Percentiles rank a stretch among this genome's conserved stretches.
These are phyloP conservation scores for Kentomonas sorsogonicus DNA, from an alignment of 208 protist species.

Conservation along the genomic window DNA sequence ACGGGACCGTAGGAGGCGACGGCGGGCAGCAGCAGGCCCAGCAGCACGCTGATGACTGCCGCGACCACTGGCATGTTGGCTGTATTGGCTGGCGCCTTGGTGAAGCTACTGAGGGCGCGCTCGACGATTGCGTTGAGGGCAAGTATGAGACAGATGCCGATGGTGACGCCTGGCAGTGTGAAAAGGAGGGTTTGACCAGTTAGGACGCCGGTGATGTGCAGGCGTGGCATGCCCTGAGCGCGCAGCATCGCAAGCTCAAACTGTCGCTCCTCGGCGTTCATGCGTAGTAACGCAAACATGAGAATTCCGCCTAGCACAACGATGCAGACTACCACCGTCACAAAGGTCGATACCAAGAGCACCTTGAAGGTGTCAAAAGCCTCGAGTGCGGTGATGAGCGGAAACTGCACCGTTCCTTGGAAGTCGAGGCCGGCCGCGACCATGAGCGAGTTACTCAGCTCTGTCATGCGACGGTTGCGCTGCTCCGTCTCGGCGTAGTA, in stretches of 20 bases:
- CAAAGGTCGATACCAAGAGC: slow-evolving; percentile 86
- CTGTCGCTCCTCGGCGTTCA: slow-evolving; percentile 93
- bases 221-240: slow-evolving; percentile 85
- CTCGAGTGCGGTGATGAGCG: slow-evolving; percentile 43
- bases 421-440: slow-evolving; percentile 40
- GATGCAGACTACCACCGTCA: slow-evolving; percentile 71
- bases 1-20: slow-evolving; percentile 82
- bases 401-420: slow-evolving; percentile 41
- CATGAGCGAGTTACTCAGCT: slow-evolving; percentile 51
- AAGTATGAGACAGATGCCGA: slow-evolving; percentile 67
- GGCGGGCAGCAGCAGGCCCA: slow-evolving; percentile 82
- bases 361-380: slow-evolving; percentile 67
- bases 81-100: slow-evolving; percentile 22
- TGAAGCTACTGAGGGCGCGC: slow-evolving; percentile 52
- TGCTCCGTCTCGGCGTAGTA: slow-evolving; percentile 52
- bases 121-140: slow-evolving; percentile 66
- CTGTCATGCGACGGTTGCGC: slow-evolving; percentile 43
- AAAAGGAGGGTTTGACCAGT: slow-evolving; percentile 84
- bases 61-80: slow-evolving; percentile 23
- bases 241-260: slow-evolving; percentile 96
- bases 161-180: slow-evolving; percentile 79
- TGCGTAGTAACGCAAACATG: slow-evolving; percentile 89
- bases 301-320: slow-evolving; percentile 85
- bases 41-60: slow-evolving; percentile 46
- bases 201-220: slow-evolving; percentile 75